Evolutionary conservation across 75 land plant genomes (phyloP).

Genomic region (Ceratopteris richardii): DNA sequence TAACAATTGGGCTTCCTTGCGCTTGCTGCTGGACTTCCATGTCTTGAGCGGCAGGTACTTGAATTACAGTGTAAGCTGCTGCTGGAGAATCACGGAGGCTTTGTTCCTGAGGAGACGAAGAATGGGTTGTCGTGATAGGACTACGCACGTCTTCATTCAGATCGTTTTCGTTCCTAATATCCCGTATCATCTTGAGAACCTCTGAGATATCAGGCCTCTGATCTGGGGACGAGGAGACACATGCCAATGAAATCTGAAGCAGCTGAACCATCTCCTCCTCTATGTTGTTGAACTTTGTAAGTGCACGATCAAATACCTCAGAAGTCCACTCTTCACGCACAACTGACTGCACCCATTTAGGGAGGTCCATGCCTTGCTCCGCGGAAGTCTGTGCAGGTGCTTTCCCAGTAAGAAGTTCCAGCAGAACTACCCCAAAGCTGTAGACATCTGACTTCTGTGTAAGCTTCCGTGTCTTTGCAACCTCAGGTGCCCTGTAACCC

Average conservation of each 20-base stretch:
- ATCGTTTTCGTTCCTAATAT: no score
- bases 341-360: conserved; percentile 77
- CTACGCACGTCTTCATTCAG: no score
- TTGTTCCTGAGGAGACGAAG: no score
- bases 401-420: conserved; percentile 78
- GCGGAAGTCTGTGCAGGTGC: conserved; percentile 56
- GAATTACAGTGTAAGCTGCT: no score
- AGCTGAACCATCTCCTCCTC: conserved; percentile 77
- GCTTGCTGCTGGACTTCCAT: no score
- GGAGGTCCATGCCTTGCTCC: conserved; percentile 74
- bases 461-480: conserved; percentile 49
- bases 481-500: conserved; percentile 62
- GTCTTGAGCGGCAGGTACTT: no score
- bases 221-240: conserved; percentile 49
- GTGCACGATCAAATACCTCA: conserved; percentile 78
- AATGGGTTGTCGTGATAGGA: no score
- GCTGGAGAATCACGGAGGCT: no score
- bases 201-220: conserved; percentile 52
- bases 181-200: conserved; percentile 38
- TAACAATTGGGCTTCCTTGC: no score
- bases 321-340: conserved; percentile 64
- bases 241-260: conserved; percentile 52
- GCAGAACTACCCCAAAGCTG: conserved; percentile 71
- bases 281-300: conserved; percentile 51
- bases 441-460: conserved; percentile 84